These are phyloP conservation scores for Alternaria sp. DNA, from an alignment of 2,329 filamentous ascomycete genomes.

Conservation along the genomic window DNA sequence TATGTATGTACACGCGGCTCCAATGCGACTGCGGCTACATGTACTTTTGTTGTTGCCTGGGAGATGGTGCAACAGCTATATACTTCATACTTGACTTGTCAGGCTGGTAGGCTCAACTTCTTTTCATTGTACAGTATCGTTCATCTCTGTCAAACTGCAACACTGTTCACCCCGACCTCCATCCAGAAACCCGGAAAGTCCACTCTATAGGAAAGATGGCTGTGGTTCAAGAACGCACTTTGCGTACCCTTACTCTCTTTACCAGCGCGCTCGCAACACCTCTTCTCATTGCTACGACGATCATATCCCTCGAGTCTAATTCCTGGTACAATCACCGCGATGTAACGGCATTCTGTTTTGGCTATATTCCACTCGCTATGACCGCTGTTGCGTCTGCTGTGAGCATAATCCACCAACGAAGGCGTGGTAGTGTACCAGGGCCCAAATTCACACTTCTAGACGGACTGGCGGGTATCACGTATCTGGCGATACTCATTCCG, in stretches of 20 bases:
- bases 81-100: neutral
- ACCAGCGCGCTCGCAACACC: slow-evolving; percentile 20
- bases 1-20: slow-evolving; percentile 17
- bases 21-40: neutral
- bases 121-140: neutral
- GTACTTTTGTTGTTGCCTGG: slow-evolving; percentile 23
- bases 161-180: neutral
- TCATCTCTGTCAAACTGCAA: neutral
- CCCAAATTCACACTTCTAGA: slow-evolving; percentile 18
- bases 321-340: neutral
- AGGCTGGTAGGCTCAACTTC: neutral
- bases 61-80: slow-evolving; percentile 7
- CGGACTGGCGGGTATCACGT: slow-evolving; percentile 7
- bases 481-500: slow-evolving; percentile 22
- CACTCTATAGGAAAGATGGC: neutral
- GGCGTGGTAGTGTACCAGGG: slow-evolving; percentile 6
- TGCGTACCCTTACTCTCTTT: slow-evolving; percentile 19
- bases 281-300: slow-evolving; percentile 21
- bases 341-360: slow-evolving; percentile 23
- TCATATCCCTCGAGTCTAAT: slow-evolving; percentile 13
- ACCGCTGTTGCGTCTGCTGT: slow-evolving; percentile 15
- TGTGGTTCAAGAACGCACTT: slow-evolving; percentile 19
- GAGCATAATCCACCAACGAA: slow-evolving; percentile 11
- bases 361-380: slow-evolving; percentile 26
- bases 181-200: neutral